A percentile compares a stretch with the other conserved stretches of the same genome.
Conservation (phyloP, 495 filamentous ascomycete genomes). For the Penicillium pulvis region DNA sequence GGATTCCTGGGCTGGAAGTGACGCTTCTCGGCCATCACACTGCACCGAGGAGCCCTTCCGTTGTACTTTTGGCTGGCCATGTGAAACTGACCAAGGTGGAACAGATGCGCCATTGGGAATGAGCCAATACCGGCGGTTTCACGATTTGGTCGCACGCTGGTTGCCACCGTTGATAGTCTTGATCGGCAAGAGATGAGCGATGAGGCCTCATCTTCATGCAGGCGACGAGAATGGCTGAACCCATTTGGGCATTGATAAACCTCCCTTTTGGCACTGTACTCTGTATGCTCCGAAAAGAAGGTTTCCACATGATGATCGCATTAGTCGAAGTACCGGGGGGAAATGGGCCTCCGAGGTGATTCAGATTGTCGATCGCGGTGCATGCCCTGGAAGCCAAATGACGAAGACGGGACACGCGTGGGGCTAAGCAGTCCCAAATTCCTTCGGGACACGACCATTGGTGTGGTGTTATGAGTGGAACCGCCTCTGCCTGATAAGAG, state of each 20-base stretch:
- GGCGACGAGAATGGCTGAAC: not conserved
- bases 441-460: slow-evolving; percentile 10
- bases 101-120: not conserved
- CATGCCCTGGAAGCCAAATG: slow-evolving; percentile 21
- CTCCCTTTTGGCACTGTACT: not conserved
- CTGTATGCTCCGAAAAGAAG: not conserved
- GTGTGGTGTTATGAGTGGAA: not conserved
- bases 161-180: slow-evolving; percentile 31
- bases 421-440: slow-evolving; percentile 11
- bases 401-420: slow-evolving; percentile 26
- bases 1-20: not conserved
- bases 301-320: slow-evolving; percentile 25
- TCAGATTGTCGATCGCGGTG: slow-evolving; percentile 19
- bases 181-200: slow-evolving; percentile 28
- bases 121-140: slow-evolving; percentile 32
- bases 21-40: not conserved
- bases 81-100: slow-evolving; percentile 24
- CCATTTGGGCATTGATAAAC: slow-evolving; percentile 25
- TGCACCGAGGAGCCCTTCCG: slow-evolving; percentile 11
- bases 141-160: slow-evolving; percentile 19
- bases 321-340: slow-evolving; percentile 11
- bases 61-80: slow-evolving; percentile 28
- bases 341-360: slow-evolving; percentile 12
- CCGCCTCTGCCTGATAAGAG: slow-evolving; percentile 24
- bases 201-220: slow-evolving; percentile 9